Base-by-base conservation (phyloP, 768 basidiomycete genomes). In the Phlegmacium glaucopus region DNA sequence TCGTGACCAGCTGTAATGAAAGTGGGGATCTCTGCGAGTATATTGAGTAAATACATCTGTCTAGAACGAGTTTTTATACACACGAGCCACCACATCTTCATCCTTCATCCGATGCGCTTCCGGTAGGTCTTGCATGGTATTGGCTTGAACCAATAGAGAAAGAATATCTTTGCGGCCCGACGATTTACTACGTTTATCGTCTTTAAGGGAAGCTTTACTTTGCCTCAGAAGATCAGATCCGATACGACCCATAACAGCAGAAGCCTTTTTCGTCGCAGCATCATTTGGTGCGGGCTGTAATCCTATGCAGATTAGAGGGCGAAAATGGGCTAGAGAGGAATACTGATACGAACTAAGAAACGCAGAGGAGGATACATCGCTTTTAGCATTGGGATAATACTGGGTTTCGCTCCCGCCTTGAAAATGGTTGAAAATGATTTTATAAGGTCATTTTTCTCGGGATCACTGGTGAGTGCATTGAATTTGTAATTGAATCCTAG, bases 141-240 rank as follows among this genome's bases (percentile, higher is more conserved):
- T 87, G 2, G 83, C 82, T 44, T 70, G 72, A 34, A 85, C 68
- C 3, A 86, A 66, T 18, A 83, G 58, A 1, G 77, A 78, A 4
- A 85, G 62, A 6, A 86, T 51, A 61, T 85, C 83, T 6, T 78
- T 69, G 61, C 60, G 68, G 57, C 42, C 30, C 37, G 50, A 45
- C 2, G 57, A 32, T 28, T 58, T 61, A 18, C 57, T 57, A 5
- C 57, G 47, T 6, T 67, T 56, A 13, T 60, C 53, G 2, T 52
- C 56, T 45, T 44, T 1, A n/a, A 62, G 43, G n/a, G 53, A 58
- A 26, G 55, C 57, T 55, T 81, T 81, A 53, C 77, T 81, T 15
- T 76, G 66, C 8, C 56, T 41, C 4, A 81, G 49, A 10, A 83
- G 64, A 40, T 76, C 63, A 12, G 50, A 55, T 4, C 79, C 80